Conservation (phyloP, 129 eudicot species). For the Oenanthe sinensis region DNA sequence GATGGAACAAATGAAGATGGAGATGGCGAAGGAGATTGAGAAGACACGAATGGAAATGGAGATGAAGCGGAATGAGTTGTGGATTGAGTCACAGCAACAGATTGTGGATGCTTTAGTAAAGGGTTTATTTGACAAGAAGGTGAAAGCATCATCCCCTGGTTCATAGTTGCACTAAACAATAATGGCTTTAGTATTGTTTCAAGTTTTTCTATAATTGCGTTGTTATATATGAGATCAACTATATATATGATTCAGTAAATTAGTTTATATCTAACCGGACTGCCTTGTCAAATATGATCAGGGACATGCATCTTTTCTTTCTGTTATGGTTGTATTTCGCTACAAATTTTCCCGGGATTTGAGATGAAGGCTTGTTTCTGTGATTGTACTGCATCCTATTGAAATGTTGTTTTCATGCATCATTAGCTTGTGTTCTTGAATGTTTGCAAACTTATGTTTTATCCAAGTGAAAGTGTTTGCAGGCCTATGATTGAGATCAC, state of each 20-base stretch:
- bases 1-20: slow-evolving; percentile 89
- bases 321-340: not conserved
- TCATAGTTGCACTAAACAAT: not conserved
- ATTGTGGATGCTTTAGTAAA: slow-evolving; percentile 69
- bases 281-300: slow-evolving; percentile 3
- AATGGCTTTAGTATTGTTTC: not conserved
- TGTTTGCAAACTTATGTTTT: not conserved
- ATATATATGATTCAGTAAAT: not conserved
- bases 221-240: not conserved
- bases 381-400: not conserved
- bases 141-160: slow-evolving; percentile 11
- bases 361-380: not conserved
- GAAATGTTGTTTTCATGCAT: not conserved
- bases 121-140: slow-evolving; percentile 46
- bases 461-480: too few species aligned
- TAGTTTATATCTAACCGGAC: not conserved
- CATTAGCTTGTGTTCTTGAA: not conserved
- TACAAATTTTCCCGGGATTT: not conserved
- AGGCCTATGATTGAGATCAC: too few species aligned
- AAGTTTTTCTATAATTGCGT: not conserved
- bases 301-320: not conserved
- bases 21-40: slow-evolving; percentile 73
- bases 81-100: slow-evolving; percentile 61
- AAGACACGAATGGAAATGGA: slow-evolving; percentile 64
- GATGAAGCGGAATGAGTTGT: slow-evolving; percentile 65